Evolutionary conservation across 176 grass and related monocot species (phyloP), one percentile per base, ranked within the genome.

Genomic region (Carex myosuroides): DNA sequence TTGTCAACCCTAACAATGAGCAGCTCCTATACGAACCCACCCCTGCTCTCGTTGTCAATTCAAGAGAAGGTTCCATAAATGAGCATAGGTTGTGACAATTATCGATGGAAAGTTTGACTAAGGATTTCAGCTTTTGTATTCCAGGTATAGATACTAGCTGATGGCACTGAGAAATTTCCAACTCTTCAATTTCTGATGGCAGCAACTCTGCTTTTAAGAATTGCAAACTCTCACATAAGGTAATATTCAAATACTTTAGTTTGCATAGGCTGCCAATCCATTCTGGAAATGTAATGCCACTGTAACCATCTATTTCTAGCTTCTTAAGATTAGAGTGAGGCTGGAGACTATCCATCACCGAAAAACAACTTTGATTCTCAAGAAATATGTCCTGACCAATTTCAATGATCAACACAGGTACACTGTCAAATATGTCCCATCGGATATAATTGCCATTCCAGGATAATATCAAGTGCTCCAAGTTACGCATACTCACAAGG

Each of bases 121-220:
- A 67, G 6, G 64, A 67, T 67, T 67, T 67, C 64, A 67, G 13
- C 26, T 6, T 17, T 67, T 37, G 26, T 67, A 67, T 37, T 67
- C 64, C 64, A 35, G 64, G 13, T 12, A 67, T 30, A 7, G 13
- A 67, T 33, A 67, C 33, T 17, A 67, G 32, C 5, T 35, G 13
- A 13, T 14, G 0, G 2, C 64, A 17, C 0, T 0, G 0, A 35
- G 0, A 5, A 16, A 67, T 67, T 7, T 7, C 0, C 6, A 37
- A 16, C 13, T 37, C 30, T 67, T 67, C 24, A 67, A 67, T 13
- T 29, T 35, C 64, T 16, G 16, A 33, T 37, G 64, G 64, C 1
- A 67, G 30, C 1, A 5, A 67, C 3, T 37, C 12, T 67, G 26
- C 30, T 37, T 3, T 13, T 67, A 67, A 6, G 13, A 37, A 16